A percentile compares a stretch with the other conserved stretches of the same genome.
Conservation (phyloP, 257 asterid species). For the Solanum tacnaense region DNA sequence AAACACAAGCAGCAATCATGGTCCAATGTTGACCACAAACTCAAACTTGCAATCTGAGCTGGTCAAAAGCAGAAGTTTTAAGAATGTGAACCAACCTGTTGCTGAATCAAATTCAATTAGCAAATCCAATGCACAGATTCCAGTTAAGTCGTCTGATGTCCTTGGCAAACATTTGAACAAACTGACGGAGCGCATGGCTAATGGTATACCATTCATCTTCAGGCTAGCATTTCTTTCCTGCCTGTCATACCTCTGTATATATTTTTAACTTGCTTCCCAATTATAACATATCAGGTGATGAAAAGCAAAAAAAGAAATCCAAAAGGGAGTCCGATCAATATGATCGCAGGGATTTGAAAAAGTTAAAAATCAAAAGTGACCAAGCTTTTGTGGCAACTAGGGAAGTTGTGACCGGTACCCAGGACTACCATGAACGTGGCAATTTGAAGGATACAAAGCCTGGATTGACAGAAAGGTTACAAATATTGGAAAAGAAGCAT, state of each 20-base stretch:
- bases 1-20: constrained; percentile 13
- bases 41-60: constrained; percentile 23
- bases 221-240: constrained; percentile 9
- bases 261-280: constrained; percentile 11
- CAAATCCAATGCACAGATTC: constrained; percentile 23
- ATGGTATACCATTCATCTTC: constrained; percentile 36
- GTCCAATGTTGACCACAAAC: constrained; percentile 10
- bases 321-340: constrained; percentile 37
- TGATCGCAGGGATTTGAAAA: constrained; percentile 28
- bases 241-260: constrained; percentile 4
- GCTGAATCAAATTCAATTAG: constrained; percentile 24
- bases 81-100: constrained; percentile 36
- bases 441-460: constrained; percentile 20
- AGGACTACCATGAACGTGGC: constrained; percentile 17
- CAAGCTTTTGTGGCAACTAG: constrained; percentile 24
- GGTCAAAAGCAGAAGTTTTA: constrained; percentile 29
- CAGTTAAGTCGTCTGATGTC: constrained; percentile 18
- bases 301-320: constrained; percentile 36
- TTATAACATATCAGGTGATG: constrained; percentile 42
- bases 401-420: constrained; percentile 24
- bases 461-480: constrained; percentile 20
- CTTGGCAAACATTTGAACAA: constrained; percentile 21
- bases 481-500: constrained; percentile 23
- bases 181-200: constrained; percentile 35
- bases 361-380: constrained; percentile 27